Evolutionary conservation across 768 basidiomycete genomes (phyloP), one percentile per base, ranked within the genome.

Genomic region (Pisolithus tinctorius): DNA sequence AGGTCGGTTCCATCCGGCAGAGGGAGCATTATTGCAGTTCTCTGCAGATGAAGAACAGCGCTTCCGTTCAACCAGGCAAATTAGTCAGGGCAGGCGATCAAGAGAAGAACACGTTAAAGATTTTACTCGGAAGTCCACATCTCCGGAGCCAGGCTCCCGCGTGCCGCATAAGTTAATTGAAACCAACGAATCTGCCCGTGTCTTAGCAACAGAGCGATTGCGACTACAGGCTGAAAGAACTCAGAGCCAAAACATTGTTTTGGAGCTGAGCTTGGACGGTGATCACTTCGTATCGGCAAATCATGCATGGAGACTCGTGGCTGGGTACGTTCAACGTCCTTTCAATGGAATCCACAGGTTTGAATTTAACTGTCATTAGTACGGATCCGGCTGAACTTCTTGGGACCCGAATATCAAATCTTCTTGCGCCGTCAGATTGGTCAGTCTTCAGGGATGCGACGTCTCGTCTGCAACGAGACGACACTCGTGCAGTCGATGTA

Each of bases 211-310:
- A 0, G 93, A 97, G 64, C 86, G 93, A 31, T 70, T 98, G 29
- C 82, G 88, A 38, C 71, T 91, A 34, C 87, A 95, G 61, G 96
- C 93, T 8, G 96, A 98, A 67, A 90, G 88, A 1, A 93, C 94
- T 6, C 92, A 95, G 70, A 91, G 86, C 63, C 90, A 92, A 67
- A 98, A 96, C 60, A 90, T 98, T 49, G 91, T 99, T 27, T 78
- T 98, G 74, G 96, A 99, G 65, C 79, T 99, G 29, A 86, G 84
- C 65, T 74, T 97, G 57, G 93, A 97, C 63, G 93, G 93, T 8
- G 93, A 97, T 64, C 86, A 93, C 58, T 84, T 98, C 60, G 81
- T 93, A 59, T 99, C 93, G 88, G 79, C 95, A 43, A 98, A 96
- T 69, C 90, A 94, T 62, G 93, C 94, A 0, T 98, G 96, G 91